phyloP scores from a whole-genome alignment of 208 protist genomes.

The Phytomonas sp. region DNA sequence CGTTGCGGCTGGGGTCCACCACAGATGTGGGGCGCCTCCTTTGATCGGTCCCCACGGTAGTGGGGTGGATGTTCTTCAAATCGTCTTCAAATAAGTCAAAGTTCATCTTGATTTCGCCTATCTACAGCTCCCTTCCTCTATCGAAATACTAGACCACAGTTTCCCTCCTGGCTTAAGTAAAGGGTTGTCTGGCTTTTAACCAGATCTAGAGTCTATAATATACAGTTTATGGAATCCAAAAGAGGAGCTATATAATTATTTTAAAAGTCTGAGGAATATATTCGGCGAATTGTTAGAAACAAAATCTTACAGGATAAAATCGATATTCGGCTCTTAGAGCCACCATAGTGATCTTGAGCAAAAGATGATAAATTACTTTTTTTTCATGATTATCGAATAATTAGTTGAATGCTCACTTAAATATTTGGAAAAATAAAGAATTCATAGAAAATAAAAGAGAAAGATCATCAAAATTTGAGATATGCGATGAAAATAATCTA shows the following conservation, averaged over 20 bases:
- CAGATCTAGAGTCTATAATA: not conserved
- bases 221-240: not conserved
- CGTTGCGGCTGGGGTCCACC: not conserved
- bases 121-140: not conserved
- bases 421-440: not conserved
- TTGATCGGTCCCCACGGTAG: not conserved
- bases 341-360: not conserved
- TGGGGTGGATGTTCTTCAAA: not conserved
- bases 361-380: not conserved
- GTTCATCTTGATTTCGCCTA: not conserved
- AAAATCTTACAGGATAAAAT: constrained; percentile 1
- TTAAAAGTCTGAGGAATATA: not conserved
- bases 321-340: not conserved
- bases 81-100: not conserved
- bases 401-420: not conserved
- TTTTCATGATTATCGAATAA: not conserved
- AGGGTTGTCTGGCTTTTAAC: not conserved
- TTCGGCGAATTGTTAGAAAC: not conserved
- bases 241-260: not conserved
- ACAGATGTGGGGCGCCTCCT: not conserved
- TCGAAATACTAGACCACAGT: not conserved
- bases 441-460: not conserved
- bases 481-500: not conserved
- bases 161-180: not conserved
- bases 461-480: not conserved